Evolutionary conservation across 257 asterid genomes (phyloP), one percentile per base, ranked within the genome.

Genomic region (Scutellaria barbata): DNA sequence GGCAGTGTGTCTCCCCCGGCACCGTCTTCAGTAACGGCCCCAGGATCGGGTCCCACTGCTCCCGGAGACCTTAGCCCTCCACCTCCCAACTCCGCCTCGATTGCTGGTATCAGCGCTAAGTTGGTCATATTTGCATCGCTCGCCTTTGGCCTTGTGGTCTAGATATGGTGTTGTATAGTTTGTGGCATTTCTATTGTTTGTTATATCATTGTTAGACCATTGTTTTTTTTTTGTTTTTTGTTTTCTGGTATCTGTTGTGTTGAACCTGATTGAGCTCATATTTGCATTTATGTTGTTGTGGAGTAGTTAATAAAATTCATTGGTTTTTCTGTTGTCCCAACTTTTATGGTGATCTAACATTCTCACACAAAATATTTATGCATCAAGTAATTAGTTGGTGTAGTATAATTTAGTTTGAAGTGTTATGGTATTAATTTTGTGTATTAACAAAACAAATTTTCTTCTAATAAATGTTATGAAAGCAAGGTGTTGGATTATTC

Each of bases 61-160:
- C 51, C 61, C 0, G 79, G 57, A 8, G 52, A 17, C 20, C 6
- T 14, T 30, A 72, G 55, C 50, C 62, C 81, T 7, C 69, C 87
- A 0, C 9, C 83, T 8, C 79, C 88, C 0, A 74, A 72, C 76
- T 79, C 86, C 2, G 85, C 83, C 55, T n/a, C 80, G 0, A 11
- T 53, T 11, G 55, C 66, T 7, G 6, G 60, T 30, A 14, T 69
- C 18, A 48, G 59, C 5, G 63, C 67, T 17, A 62, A 79, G 2
- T 22, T 79, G 57, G 64, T 74, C 55, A 40, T 76, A 11, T 33
- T 77, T 46, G 80, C 73, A 10, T 50, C 74, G 1, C 42, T 78
- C 41, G 79, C 45, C 11, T 43, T 80, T 17, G 77, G 75, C 50
- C 62, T 81, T 40, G 5, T 75, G 79, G 63, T 82, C 47, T 85